Conservation (phyloP, 176 grass and related monocot species). For the Chrysopogon serrulatus region DNA sequence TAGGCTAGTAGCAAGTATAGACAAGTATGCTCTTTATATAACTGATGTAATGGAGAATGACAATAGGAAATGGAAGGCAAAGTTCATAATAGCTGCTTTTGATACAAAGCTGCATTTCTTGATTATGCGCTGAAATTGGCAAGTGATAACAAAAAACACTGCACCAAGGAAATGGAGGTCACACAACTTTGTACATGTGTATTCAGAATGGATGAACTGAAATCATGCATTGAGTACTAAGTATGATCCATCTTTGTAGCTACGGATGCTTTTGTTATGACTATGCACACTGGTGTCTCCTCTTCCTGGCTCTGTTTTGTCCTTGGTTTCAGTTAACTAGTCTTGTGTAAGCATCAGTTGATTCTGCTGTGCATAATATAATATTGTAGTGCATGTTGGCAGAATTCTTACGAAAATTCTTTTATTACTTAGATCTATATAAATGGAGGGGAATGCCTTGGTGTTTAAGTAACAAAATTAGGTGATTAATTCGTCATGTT, state of each 20-base stretch:
- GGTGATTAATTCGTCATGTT: background rate
- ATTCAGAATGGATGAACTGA: background rate
- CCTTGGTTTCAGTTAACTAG: background rate
- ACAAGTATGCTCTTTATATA: background rate
- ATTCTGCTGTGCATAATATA: background rate
- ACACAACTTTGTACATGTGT: background rate
- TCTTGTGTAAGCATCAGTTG: background rate
- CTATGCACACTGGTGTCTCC: background rate
- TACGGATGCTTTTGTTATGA: background rate
- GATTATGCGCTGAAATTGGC: background rate
- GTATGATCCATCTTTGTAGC: background rate
- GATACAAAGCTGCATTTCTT: background rate
- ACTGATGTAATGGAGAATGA: background rate
- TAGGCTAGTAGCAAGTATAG: background rate
- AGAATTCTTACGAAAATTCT: background rate
- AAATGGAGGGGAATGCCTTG: background rate
- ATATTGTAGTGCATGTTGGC: background rate
- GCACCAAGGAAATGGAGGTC: background rate
- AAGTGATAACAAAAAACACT: background rate
- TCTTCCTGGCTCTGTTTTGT: background rate
- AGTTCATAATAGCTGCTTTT: background rate
- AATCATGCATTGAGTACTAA: background rate
- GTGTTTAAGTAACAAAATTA: background rate
- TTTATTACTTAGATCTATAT: background rate
- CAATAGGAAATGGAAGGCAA: background rate